A percentile compares a stretch with the other conserved stretches of the same genome.
phyloP scores from a whole-genome alignment of 768 basidiomycete genomes.

The Phaffia tasmanica region DNA sequence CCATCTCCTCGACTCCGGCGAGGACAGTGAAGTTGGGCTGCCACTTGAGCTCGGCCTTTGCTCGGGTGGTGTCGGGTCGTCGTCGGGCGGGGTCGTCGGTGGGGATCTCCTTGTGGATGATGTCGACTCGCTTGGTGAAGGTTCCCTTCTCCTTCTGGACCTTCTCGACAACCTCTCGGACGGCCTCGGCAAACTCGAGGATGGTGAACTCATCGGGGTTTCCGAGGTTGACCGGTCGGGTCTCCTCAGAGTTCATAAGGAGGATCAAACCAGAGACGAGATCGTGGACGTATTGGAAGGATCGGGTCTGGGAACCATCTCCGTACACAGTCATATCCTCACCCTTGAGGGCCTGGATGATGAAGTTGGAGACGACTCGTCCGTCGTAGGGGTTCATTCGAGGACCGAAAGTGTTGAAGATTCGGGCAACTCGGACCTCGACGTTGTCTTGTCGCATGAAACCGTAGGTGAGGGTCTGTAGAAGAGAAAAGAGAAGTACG shows the following conservation, averaged over 20 bases:
- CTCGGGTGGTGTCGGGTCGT: conserved; percentile 81
- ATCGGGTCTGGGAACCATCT: conserved; percentile 73
- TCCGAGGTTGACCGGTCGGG: conserved; percentile 92
- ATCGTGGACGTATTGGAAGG: conserved; percentile 95
- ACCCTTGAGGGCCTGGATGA: conserved; percentile 89
- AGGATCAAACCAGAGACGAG: conserved; percentile 74
- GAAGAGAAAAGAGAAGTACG: background rate
- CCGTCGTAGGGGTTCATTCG: conserved; percentile 87
- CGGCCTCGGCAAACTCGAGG: conserved; percentile 77
- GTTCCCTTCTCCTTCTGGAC: conserved; percentile 59
- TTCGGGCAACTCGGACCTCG: conserved; percentile 91
- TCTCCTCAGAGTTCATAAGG: conserved; percentile 88
- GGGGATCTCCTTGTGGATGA: conserved; percentile 45
- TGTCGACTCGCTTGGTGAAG: conserved; percentile 37
- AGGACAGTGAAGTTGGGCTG: conserved; percentile 81
- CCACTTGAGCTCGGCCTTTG: conserved; percentile 74
- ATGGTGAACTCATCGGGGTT: conserved; percentile 94
- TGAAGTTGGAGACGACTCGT: conserved; percentile 87
- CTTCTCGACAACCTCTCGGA: conserved; percentile 83
- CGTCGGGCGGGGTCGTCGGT: conserved; percentile 91
- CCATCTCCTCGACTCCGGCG: conserved; percentile 27
- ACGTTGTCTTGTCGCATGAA: conserved; percentile 90
- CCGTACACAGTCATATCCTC: conserved; percentile 81
- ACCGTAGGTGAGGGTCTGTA: conserved; percentile 75
- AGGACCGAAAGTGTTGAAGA: conserved; percentile 74